Conservation (phyloP, 495 filamentous ascomycete species). For the Neurospora sp. region DNA sequence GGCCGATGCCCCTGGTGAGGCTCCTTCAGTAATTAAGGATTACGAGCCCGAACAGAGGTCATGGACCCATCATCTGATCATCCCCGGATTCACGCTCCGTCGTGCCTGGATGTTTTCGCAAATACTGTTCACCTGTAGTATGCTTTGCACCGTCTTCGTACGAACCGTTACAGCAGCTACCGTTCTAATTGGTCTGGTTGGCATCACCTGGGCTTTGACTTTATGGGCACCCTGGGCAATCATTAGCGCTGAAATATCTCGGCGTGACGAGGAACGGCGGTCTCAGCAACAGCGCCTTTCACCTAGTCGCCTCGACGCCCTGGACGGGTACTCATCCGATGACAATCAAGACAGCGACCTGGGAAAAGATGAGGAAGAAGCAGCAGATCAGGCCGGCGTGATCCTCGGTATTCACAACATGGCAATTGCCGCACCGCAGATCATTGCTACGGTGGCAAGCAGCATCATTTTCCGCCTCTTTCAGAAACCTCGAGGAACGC, state of each 20-base stretch:
- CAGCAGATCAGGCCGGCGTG: slow-evolving; percentile 70
- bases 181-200: slow-evolving; percentile 63
- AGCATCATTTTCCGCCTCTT: slow-evolving; percentile 69
- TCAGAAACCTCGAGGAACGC: slow-evolving; percentile 72
- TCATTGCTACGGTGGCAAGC: slow-evolving; percentile 72
- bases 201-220: slow-evolving; percentile 80
- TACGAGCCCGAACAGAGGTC: slow-evolving; percentile 25
- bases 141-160: slow-evolving; percentile 74
- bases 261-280: slow-evolving; percentile 60
- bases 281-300: slow-evolving; percentile 24
- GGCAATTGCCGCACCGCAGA: slow-evolving; percentile 77
- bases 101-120: slow-evolving; percentile 78
- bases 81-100: slow-evolving; percentile 72
- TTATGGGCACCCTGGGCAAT: slow-evolving; percentile 90
- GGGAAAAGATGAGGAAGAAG: slow-evolving; percentile 33
- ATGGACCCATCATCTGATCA: slow-evolving; percentile 50
- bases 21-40: slow-evolving; percentile 13
- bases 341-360: slow-evolving; percentile 14
- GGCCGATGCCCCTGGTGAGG: slow-evolving; percentile 12
- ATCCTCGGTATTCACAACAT: slow-evolving; percentile 90
- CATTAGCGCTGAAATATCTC: slow-evolving; percentile 76
- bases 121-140: slow-evolving; percentile 63
- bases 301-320: slow-evolving; percentile 14
- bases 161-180: slow-evolving; percentile 54
- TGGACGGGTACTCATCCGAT: slow-evolving; percentile 23